Evolutionary conservation across 2,329 filamentous ascomycete genomes (phyloP), one percentile per base, ranked within the genome.

Genomic region (Ophiocordyceps unilateralis): DNA sequence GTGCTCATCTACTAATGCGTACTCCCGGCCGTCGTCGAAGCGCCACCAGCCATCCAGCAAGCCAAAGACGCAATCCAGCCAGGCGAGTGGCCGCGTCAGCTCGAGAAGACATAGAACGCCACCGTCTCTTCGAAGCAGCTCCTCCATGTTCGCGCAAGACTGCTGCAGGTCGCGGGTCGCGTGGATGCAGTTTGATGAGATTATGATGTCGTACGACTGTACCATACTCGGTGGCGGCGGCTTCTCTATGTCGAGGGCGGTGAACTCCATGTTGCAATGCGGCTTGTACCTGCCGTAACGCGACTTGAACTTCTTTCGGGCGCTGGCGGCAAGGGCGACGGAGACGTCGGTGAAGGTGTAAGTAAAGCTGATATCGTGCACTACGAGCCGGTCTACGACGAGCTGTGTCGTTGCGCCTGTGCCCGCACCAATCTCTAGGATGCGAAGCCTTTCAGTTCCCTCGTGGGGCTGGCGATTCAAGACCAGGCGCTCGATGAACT

Each of bases 311-410:
- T 48, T 53, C 7, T 46, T 48, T 22, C 45, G 51, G 0, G 58
- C 55, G 2, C 48, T 45, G 1, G 51, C 44, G 2, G 65, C 55
- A 0, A 65, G 49, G 0, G 55, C 53, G 0, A 51, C 38, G 0
- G 65, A 63, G 4, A 70, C 41, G 37, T 69, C 66, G 1, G 65
- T 67, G 44, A 67, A 62, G 1, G 60, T 64, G 44, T 68, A 68
- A 6, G 21, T 28, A 14, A 37, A 28, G 11, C 36, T 32, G 12
- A 44, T 20, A 23, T 37, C 24, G 9, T 19, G 19, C 0, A 20
- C 20, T 1, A 42, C 45, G 3, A 69, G 50, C 1, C 44, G 36
- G 0, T 53, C 45, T 0, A 62, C 43, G 1, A 67, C 21, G 1
- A 50, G 43, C 11, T 46, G 48, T 0, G 66, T 63, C 0, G 66